Percentiles rank a stretch among this genome's conserved stretches.
Evolutionary conservation across 1,139 yeast genomes (phyloP).

Genomic region (Magnusiomyces sp.): DNA sequence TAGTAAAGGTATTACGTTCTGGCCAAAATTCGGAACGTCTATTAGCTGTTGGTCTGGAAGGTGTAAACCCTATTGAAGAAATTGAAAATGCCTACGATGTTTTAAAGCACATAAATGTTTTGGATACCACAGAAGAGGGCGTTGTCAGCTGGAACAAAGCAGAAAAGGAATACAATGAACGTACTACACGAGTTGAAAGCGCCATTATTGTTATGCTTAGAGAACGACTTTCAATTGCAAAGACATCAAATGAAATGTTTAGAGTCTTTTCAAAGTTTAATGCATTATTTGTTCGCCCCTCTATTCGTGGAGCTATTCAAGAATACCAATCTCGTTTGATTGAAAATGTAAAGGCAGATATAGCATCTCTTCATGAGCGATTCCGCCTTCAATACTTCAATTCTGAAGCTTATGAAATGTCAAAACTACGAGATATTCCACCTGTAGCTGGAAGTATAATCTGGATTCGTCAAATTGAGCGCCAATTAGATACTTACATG

Average conservation of each 20-base stretch:
- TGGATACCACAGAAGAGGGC: conserved; percentile 35
- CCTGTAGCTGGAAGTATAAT: conserved; percentile 39
- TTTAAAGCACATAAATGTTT: conserved; percentile 33
- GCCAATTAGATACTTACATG: conserved; percentile 36
- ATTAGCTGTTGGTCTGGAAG: conserved; percentile 19
- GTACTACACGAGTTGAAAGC: conserved; percentile 40
- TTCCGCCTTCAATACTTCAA: conserved; percentile 31
- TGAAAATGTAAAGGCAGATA: conserved; percentile 40
- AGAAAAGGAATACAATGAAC: conserved; percentile 36
- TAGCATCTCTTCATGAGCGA: conserved; percentile 36
- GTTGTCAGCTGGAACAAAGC: conserved; percentile 35
- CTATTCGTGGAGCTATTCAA: conserved; percentile 46
- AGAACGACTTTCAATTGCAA: conserved; percentile 34
- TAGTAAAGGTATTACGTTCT: conserved; percentile 31
- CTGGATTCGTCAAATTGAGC: conserved; percentile 44
- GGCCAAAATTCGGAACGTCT: conserved; percentile 22
- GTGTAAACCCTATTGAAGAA: conserved; percentile 31
- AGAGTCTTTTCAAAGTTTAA: conserved; percentile 41
- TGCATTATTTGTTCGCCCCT: conserved; percentile 42
- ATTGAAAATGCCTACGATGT: conserved; percentile 37
- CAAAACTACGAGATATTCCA: conserved; percentile 40
- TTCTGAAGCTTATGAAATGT: conserved; percentile 32
- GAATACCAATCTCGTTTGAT: conserved; percentile 47
- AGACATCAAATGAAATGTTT: conserved; percentile 43
- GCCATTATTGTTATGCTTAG: conserved; percentile 38